Percentiles rank a stretch among this genome's conserved stretches.
Conservation (phyloP, 768 basidiomycete genomes). For the Tricholoma furcatifolium region DNA sequence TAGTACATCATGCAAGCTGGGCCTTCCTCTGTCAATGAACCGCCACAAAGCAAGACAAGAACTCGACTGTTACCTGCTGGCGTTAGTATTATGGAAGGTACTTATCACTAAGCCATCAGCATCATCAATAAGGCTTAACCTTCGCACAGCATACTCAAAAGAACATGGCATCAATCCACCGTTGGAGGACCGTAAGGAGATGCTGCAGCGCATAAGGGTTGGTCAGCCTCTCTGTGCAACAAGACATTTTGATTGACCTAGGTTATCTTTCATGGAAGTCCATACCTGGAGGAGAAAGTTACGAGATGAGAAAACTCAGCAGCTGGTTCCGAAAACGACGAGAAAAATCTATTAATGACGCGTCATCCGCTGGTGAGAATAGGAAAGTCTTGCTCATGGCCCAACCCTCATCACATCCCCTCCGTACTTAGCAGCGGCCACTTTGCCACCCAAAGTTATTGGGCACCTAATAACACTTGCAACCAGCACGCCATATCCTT, state of each 20-base stretch:
- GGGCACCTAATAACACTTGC: conserved; percentile 23
- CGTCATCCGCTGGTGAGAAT: too few relatives aligned
- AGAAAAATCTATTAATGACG: too few relatives aligned
- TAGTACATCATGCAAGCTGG: conserved; percentile 11
- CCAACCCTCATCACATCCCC: too few relatives aligned
- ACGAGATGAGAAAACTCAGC: neutral
- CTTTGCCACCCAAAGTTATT: conserved; percentile 20
- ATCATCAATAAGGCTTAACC: conserved; percentile 2
- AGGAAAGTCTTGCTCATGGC: too few relatives aligned
- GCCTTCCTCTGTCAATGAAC: conserved; percentile 2
- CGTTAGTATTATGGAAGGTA: conserved; percentile 21
- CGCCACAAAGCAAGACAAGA: neutral
- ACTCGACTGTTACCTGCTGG: conserved; percentile 14
- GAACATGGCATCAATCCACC: conserved; percentile 8
- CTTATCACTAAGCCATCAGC: conserved; percentile 5
- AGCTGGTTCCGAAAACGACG: conserved; percentile 17
- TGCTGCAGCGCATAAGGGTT: conserved; percentile 14
- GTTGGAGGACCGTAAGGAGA: conserved; percentile 8
- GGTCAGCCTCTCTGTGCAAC: neutral
- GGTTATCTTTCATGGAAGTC: conserved; percentile 4
- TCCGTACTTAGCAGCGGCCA: conserved; percentile 14
- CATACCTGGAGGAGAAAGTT: conserved; percentile 14
- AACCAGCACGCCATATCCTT: conserved; percentile 21
- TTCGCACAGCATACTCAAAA: conserved; percentile 8
- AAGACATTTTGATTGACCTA: neutral